These are phyloP conservation scores for Suhomyces terraborum DNA, from an alignment of 1,139 yeast species.

Conservation along the genomic window DNA sequence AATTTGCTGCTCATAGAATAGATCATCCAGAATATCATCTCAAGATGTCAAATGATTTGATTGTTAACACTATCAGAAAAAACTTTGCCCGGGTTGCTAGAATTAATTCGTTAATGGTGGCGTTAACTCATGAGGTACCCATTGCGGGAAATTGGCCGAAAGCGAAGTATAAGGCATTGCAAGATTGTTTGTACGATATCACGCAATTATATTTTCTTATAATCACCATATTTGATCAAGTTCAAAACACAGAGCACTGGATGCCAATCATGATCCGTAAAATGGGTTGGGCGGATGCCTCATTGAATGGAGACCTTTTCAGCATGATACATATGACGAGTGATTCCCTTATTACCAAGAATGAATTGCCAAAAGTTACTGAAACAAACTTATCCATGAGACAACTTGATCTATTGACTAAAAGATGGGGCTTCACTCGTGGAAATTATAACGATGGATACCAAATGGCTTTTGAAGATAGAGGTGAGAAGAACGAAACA, in stretches of 20 bases:
- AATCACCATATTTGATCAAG: slow-evolving; percentile 28
- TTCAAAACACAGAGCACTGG: slow-evolving; percentile 34
- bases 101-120: slow-evolving; percentile 26
- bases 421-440: slow-evolving; percentile 34
- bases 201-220: slow-evolving; percentile 33
- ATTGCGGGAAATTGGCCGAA: slow-evolving; percentile 41
- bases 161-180: slow-evolving; percentile 29
- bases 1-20: slow-evolving; percentile 30
- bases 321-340: slow-evolving; percentile 38
- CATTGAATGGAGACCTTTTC: slow-evolving; percentile 35
- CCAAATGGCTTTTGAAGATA: background rate
- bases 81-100: slow-evolving; percentile 28
- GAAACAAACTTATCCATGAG: slow-evolving; percentile 35
- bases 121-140: slow-evolving; percentile 36
- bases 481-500: background rate
- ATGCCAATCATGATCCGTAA: slow-evolving; percentile 29
- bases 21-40: slow-evolving; percentile 25
- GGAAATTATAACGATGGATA: slow-evolving; percentile 34
- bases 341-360: slow-evolving; percentile 29
- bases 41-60: slow-evolving; percentile 26
- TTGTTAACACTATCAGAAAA: slow-evolving; percentile 27
- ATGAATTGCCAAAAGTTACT: slow-evolving; percentile 37
- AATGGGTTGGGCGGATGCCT: slow-evolving; percentile 36
- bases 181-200: slow-evolving; percentile 29
- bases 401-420: slow-evolving; percentile 33